phyloP scores from a whole-genome alignment of 257 asterid species.

The Nicotiana undulata region DNA sequence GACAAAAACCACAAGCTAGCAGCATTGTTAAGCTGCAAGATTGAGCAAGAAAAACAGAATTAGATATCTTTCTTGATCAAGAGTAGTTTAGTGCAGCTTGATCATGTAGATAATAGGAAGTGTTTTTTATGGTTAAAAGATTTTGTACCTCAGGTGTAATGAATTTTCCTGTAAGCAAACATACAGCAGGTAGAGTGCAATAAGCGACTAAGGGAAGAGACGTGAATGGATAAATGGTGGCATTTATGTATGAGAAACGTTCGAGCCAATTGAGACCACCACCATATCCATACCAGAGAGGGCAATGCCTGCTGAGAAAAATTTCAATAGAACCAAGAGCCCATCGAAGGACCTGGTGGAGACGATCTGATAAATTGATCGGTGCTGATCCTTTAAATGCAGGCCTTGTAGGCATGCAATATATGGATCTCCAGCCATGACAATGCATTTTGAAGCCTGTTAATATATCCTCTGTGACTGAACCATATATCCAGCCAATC shows the following conservation, averaged over 20 bases:
- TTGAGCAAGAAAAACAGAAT: background rate
- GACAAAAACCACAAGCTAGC: conserved; percentile 27
- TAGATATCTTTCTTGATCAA: background rate
- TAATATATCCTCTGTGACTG: conserved; percentile 33
- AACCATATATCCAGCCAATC: conserved; percentile 38
- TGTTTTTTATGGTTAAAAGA: background rate
- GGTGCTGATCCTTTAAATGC: conserved; percentile 36
- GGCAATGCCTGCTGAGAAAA: conserved; percentile 22
- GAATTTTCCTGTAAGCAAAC: conserved; percentile 23
- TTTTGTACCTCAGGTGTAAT: conserved; percentile 21
- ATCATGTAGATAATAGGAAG: background rate
- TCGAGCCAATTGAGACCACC: conserved; percentile 26
- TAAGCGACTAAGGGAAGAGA: conserved; percentile 22
- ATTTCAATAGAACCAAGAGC: conserved; percentile 35
- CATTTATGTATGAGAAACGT: conserved; percentile 21
- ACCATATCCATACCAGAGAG: conserved; percentile 29
- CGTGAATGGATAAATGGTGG: conserved; percentile 25
- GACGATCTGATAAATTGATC: conserved; percentile 28
- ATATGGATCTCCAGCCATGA: conserved; percentile 37
- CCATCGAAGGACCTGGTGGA: conserved; percentile 31
- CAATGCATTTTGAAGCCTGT: conserved; percentile 37
- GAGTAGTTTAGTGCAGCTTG: background rate
- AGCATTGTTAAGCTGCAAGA: conserved; percentile 16
- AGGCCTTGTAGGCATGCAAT: conserved; percentile 19
- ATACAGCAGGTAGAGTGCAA: conserved; percentile 27